These are phyloP conservation scores for Heterobasidion annosum DNA, from an alignment of 1,284 basidiomycete genomes.

Conservation along the genomic window DNA sequence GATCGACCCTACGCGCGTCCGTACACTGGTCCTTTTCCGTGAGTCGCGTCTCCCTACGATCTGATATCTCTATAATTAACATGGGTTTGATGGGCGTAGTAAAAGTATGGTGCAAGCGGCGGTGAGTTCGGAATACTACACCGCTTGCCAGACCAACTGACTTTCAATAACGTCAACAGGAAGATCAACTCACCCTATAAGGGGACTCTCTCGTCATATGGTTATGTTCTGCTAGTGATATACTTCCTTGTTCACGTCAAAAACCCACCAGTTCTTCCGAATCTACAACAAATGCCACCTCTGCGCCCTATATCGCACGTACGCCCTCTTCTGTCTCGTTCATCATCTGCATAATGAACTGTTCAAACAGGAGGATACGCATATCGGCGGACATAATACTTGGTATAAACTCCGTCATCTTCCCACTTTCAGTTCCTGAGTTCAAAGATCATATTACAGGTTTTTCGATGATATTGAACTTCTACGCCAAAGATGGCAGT, in stretches of 20 bases:
- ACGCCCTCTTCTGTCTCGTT: slow-evolving; percentile 8
- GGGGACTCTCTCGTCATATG: slow-evolving; percentile 95
- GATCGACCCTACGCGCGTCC: slow-evolving; percentile 89
- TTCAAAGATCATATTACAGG: slow-evolving; percentile 26
- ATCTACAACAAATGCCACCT: slow-evolving; percentile 85
- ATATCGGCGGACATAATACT: slow-evolving; percentile 78
- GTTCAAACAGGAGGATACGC: slow-evolving; percentile 65
- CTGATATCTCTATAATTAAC: background rate
- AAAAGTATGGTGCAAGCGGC: slow-evolving; percentile 98
- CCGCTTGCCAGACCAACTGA: background rate
- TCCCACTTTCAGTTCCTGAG: background rate
- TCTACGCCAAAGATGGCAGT: slow-evolving; percentile 86
- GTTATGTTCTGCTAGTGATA: slow-evolving; percentile 95
- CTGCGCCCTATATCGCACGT: slow-evolving; percentile 73
- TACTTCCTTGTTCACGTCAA: slow-evolving; percentile 98
- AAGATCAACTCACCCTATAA: slow-evolving; percentile 99
- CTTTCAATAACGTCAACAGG: slow-evolving; percentile 27
- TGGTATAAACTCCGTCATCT: slow-evolving; percentile 39
- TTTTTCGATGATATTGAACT: slow-evolving; percentile 98
- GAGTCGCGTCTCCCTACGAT: slow-evolving; percentile 25
- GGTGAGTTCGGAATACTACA: slow-evolving; percentile 33
- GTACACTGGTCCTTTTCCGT: slow-evolving; percentile 94
- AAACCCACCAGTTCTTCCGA: slow-evolving; percentile 87
- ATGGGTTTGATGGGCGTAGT: slow-evolving; percentile 39
- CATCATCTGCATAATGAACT: slow-evolving; percentile 8